phyloP scores from a whole-genome alignment of 116 monocot genomes.

The Iris pallida region DNA sequence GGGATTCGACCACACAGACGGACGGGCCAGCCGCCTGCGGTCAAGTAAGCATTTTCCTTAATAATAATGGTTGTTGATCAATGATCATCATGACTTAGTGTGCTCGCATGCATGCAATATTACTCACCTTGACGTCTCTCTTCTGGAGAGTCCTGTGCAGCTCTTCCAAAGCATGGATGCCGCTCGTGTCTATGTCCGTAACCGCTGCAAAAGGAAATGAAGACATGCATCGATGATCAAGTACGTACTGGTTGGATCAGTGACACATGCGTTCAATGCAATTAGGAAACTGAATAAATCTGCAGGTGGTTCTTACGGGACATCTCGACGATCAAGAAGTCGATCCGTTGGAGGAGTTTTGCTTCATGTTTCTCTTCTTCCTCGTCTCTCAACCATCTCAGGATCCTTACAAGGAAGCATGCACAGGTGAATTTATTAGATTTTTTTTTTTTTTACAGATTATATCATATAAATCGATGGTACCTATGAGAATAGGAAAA shows the following conservation, averaged over 20 bases:
- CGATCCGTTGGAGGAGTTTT: constrained; percentile 27
- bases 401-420: constrained; percentile 47
- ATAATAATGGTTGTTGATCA: too few relatives aligned
- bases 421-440: too few relatives aligned
- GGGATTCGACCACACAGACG: too few relatives aligned
- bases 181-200: constrained; percentile 64
- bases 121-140: constrained; percentile 35
- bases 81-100: too few relatives aligned
- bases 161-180: constrained; percentile 52
- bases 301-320: constrained; percentile 45
- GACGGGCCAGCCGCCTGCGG: too few relatives aligned
- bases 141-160: constrained; percentile 43
- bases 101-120: too few relatives aligned
- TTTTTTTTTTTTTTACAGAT: too few relatives aligned
- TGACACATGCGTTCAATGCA: too few relatives aligned
- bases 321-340: constrained; percentile 70
- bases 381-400: constrained; percentile 76
- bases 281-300: too few relatives aligned
- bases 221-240: neutral
- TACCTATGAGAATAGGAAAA: too few relatives aligned
- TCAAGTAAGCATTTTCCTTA: too few relatives aligned
- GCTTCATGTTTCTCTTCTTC: constrained; percentile 43
- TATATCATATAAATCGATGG: too few relatives aligned
- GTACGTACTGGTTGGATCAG: neutral
- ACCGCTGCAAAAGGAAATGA: constrained; percentile 37